A percentile compares a stretch with the other conserved stretches of the same genome.
Evolutionary conservation across 1,284 basidiomycete species (phyloP).

Genomic region (Rhodotorula sp.): DNA sequence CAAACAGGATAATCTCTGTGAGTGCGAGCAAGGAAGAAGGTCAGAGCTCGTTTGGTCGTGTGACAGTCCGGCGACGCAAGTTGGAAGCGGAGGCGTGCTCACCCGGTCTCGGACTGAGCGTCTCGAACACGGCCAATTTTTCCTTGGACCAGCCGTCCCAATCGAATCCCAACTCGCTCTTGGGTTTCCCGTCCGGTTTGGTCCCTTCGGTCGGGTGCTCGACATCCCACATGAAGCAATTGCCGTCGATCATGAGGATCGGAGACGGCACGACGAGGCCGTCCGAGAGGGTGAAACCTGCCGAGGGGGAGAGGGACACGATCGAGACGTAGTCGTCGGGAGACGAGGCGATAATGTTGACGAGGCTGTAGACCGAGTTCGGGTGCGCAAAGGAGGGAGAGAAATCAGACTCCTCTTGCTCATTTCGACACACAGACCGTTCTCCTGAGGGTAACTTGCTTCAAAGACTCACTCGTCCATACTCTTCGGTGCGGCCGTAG

Average conservation of each 20-base stretch:
- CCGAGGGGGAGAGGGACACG: conserved; percentile 36
- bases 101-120: conserved; percentile 82
- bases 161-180: conserved; percentile 23
- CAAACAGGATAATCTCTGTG: conserved; percentile 82
- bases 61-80: background rate
- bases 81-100: background rate
- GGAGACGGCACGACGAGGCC: conserved; percentile 74
- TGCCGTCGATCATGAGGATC: conserved; percentile 78
- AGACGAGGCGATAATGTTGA: conserved; percentile 40
- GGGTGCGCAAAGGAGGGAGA: background rate
- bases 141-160: conserved; percentile 65
- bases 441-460: too few species aligned
- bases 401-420: background rate
- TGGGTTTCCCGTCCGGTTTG: conserved; percentile 36
- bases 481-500: background rate
- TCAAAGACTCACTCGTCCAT: background rate
- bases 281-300: conserved; percentile 52
- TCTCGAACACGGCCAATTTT: conserved; percentile 75
- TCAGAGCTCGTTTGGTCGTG: too few species aligned
- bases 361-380: conserved; percentile 34
- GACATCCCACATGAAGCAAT: conserved; percentile 87
- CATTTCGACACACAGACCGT: too few species aligned
- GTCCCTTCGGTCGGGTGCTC: conserved; percentile 57
- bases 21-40: background rate
- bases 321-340: conserved; percentile 33